Conservation (phyloP, 495 filamentous ascomycete species). For the Penicillium mononematosum region DNA sequence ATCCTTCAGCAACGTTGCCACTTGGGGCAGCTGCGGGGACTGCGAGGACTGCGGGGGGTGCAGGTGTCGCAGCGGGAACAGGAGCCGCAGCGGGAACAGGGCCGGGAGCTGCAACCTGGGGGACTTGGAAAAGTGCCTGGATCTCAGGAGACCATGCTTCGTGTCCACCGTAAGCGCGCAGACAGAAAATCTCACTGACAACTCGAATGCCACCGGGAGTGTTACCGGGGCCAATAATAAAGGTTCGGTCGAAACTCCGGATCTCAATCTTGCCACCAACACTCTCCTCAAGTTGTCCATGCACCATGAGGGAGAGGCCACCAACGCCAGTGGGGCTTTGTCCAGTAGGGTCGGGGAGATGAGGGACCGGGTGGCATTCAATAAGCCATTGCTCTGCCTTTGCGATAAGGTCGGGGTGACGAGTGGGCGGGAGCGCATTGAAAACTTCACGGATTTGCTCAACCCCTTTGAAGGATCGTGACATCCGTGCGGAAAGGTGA, state of each 20-base stretch:
- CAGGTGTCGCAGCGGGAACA: neutral
- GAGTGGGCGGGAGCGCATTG: constrained; percentile 67
- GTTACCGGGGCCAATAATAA: constrained; percentile 76
- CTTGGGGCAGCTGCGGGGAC: constrained; percentile 22
- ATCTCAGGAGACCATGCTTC: constrained; percentile 57
- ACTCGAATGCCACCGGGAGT: constrained; percentile 66
- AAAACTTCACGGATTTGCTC: constrained; percentile 68
- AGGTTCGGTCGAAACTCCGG: constrained; percentile 82
- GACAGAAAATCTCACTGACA: constrained; percentile 72
- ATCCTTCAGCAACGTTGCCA: constrained; percentile 33
- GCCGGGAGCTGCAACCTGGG: constrained; percentile 16
- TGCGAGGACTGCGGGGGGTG: constrained; percentile 8
- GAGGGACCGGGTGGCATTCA: constrained; percentile 75
- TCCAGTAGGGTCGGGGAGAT: constrained; percentile 68
- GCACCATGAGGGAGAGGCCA: constrained; percentile 75
- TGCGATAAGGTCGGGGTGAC: constrained; percentile 65
- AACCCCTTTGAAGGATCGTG: constrained; percentile 62
- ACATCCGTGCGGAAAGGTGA: constrained; percentile 55
- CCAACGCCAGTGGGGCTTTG: constrained; percentile 63
- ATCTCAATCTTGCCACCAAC: constrained; percentile 52
- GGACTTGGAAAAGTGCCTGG: constrained; percentile 29
- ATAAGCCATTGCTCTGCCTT: constrained; percentile 70
- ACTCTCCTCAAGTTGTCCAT: constrained; percentile 81
- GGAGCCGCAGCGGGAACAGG: constrained; percentile 6
- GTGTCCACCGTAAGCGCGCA: constrained; percentile 64